Percentiles rank a stretch among this genome's conserved stretches.
phyloP scores from a whole-genome alignment of 148 eudicot species.

The Arctostaphylos glauca region DNA sequence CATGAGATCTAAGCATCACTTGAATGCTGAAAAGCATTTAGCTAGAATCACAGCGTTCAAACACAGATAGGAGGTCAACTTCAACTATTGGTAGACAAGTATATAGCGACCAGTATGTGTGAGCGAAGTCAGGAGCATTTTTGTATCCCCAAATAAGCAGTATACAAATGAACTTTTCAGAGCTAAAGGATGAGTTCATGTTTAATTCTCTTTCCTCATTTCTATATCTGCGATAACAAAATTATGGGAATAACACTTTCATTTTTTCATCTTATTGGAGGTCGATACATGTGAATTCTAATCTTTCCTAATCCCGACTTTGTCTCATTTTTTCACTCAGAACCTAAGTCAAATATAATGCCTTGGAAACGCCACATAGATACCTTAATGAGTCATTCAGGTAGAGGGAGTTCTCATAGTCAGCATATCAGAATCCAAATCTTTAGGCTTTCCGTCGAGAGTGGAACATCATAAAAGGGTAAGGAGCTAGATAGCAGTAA shows the following conservation, averaged over 20 bases:
- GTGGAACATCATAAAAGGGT: neutral
- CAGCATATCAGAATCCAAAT: neutral
- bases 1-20: constrained; percentile 5
- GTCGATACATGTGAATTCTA: neutral
- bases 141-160: neutral
- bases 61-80: neutral
- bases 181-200: neutral
- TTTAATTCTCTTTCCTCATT: neutral
- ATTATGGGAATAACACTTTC: neutral
- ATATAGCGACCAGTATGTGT: neutral
- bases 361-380: neutral
- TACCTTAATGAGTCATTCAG: neutral
- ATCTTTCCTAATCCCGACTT: neutral
- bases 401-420: constrained; percentile 2
- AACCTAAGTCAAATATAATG: neutral
- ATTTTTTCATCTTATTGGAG: neutral
- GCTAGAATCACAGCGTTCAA: neutral
- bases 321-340: neutral
- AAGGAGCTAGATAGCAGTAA: neutral
- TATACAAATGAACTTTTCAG: neutral
- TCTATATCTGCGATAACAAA: neutral
- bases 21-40: neutral
- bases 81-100: neutral
- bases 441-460: neutral
- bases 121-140: neutral